Evolutionary conservation across 352 stramenopile species (phyloP), one percentile per base, ranked within the genome.

Genomic region (Globisporangium polare): DNA sequence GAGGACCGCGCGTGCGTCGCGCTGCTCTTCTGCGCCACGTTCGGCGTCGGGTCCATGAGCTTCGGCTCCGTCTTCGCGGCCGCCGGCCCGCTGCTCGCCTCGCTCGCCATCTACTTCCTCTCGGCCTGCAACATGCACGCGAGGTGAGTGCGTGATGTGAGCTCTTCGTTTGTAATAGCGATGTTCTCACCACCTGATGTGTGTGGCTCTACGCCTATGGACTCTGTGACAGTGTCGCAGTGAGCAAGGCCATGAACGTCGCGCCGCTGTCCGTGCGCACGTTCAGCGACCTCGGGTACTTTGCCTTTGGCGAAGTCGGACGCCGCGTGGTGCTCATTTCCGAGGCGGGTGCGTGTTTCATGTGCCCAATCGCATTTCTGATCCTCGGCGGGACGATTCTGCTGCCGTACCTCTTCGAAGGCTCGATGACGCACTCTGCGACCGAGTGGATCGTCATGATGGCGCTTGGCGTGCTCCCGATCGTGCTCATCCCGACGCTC

Each of bases 51-150:
- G 9, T 89, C 80, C 46, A 86, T 89, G 72, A 89, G 80, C 64
- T 90, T 92, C 54, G 77, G 80, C 39, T 68, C 77, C 50, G 69
- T 89, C 26, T 92, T 90, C 57, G 80, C 78, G 3, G 72, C 78
- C 27, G 71, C 80, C 1, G 80, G 83, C 0, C 77, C 80, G 17
- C 58, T 90, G 20, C 50, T 88, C 3, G 80, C 77, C 15, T 81
- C 78, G 46, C 69, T 89, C 46, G 72, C 71, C 35, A 71, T 92
- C 53, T 90, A 90, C 50, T 88, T 92, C 67, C 71, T 89, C 52
- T 89, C 83, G n/a, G 77, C 78, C 27, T 88, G 82, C 69, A 91
- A 91, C 42, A 77, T 89, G 26, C 82, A 89, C 61, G 75, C 81
- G 17, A 86, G 76, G 76, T 85, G 47, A 2, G 9, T n/a, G n/a